These are phyloP conservation scores for Fistulifera solaris DNA, from an alignment of 108 stramenopile genomes.

Conservation along the genomic window DNA sequence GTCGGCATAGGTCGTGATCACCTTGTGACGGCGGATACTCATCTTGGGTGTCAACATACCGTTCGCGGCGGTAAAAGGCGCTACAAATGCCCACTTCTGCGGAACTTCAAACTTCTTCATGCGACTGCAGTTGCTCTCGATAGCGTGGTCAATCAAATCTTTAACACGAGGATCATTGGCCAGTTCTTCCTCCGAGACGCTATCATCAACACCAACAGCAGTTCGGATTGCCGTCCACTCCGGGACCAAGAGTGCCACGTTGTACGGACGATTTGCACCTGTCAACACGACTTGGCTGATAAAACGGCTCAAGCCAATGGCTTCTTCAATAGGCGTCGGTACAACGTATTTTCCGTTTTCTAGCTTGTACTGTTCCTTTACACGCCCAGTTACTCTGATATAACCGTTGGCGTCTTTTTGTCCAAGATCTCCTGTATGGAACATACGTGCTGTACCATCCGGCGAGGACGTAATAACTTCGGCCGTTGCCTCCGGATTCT, in stretches of 20 bases:
- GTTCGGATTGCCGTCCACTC: slow-evolving; percentile 71
- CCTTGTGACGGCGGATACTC: slow-evolving; percentile 83
- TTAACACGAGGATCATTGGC: slow-evolving; percentile 57
- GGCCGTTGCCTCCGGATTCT: slow-evolving; percentile 81
- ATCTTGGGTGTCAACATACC: slow-evolving; percentile 93
- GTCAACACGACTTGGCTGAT: slow-evolving; percentile 84
- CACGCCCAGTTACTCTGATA: slow-evolving; percentile 65
- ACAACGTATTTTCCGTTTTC: slow-evolving; percentile 96
- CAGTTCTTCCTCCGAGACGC: slow-evolving; percentile 57
- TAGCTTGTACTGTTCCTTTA: slow-evolving; percentile 95
- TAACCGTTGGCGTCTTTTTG: slow-evolving; percentile 57
- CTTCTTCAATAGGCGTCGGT: slow-evolving; percentile 87
- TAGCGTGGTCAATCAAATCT: slow-evolving; percentile 59
- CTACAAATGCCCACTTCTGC: slow-evolving; percentile 66
- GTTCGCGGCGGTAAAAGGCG: slow-evolving; percentile 87
- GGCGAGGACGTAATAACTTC: slow-evolving; percentile 83
- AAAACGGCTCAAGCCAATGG: slow-evolving; percentile 78
- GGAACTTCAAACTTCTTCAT: slow-evolving; percentile 89
- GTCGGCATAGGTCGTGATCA: slow-evolving; percentile 72
- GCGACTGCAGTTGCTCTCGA: slow-evolving; percentile 36
- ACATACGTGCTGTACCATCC: slow-evolving; percentile 80
- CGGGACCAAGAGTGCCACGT: slow-evolving; percentile 84
- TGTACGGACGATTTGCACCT: slow-evolving; percentile 86
- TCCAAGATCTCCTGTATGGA: slow-evolving; percentile 87
- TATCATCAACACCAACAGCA: slow-evolving; percentile 33